phyloP scores from a whole-genome alignment of 352 stramenopile species.

The Phytophthora boehmeriae region DNA sequence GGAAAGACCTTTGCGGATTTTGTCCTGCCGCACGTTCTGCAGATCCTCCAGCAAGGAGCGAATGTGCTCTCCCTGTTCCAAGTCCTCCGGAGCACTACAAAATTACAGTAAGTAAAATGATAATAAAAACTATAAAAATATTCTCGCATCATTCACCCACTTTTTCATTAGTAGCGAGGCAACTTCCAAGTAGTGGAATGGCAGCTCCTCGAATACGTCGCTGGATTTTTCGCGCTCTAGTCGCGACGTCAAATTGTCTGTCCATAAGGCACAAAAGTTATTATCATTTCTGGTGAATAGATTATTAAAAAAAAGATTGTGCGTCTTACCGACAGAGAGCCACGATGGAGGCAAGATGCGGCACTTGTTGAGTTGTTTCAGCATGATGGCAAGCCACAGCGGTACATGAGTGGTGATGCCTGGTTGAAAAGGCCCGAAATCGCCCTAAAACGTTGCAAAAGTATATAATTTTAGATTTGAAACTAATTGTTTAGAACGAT shows the following conservation, averaged over 20 bases:
- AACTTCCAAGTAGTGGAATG: constrained; percentile 90
- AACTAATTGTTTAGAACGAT: constrained; percentile 5
- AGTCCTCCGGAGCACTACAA: constrained; percentile 76
- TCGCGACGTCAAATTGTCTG: constrained; percentile 61
- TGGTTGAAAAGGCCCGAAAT: constrained; percentile 89
- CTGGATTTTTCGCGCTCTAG: constrained; percentile 77
- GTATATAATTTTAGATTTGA: constrained; percentile 11
- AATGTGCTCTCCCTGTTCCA: constrained; percentile 84
- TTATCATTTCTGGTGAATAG: too few relatives aligned
- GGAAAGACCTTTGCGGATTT: constrained; percentile 89
- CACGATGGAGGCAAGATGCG: constrained; percentile 81
- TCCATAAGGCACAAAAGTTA: constrained; percentile 10
- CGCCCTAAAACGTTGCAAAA: constrained; percentile 46
- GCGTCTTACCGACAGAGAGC: constrained; percentile 72
- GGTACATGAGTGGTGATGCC: constrained; percentile 85
- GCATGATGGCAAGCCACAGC: constrained; percentile 90
- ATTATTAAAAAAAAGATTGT: constrained; percentile 1
- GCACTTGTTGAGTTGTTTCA: constrained; percentile 90
- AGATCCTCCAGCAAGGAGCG: constrained; percentile 87
- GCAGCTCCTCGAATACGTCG: constrained; percentile 80
- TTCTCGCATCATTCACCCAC: constrained; percentile 33
- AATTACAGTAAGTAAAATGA: constrained; percentile 1
- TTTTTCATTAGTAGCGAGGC: constrained; percentile 85
- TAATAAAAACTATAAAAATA: constrained; percentile 8
- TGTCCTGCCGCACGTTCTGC: constrained; percentile 89